Conservation (phyloP, 768 basidiomycete genomes). For the Boletus rubescentipes region DNA sequence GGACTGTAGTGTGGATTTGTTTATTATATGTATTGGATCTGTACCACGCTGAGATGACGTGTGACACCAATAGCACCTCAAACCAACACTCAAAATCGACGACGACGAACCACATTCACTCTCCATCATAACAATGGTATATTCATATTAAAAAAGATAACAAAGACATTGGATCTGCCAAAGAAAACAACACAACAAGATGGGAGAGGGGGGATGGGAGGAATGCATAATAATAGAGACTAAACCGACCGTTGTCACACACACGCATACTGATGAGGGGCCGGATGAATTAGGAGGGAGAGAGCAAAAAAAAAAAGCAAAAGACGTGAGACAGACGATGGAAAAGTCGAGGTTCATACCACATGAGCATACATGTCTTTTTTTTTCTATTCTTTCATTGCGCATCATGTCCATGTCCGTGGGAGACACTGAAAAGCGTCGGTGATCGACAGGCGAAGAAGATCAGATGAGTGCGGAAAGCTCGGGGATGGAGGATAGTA, state of each 20-base stretch:
- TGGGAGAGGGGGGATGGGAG: neutral
- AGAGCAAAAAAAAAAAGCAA: neutral
- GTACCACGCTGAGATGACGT: no score
- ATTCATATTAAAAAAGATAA: constrained; percentile 20
- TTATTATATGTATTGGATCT: neutral
- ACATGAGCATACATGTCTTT: constrained; percentile 21
- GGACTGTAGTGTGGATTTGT: no score
- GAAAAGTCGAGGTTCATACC: constrained; percentile 27
- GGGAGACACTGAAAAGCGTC: constrained; percentile 8
- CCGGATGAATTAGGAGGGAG: constrained; percentile 15
- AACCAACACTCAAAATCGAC: no score
- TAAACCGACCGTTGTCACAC: constrained; percentile 36
- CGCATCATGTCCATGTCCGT: constrained; percentile 4
- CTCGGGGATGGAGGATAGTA: constrained; percentile 22
- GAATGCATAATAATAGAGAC: constrained; percentile 10
- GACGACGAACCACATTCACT: neutral
- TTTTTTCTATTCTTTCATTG: constrained; percentile 11
- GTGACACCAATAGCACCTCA: no score
- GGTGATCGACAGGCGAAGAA: constrained; percentile 16
- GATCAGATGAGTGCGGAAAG: constrained; percentile 29
- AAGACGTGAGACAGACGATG: constrained; percentile 20
- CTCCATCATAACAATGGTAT: constrained; percentile 6
- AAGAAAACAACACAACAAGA: neutral
- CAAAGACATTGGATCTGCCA: constrained; percentile 6
- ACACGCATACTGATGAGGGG: constrained; percentile 9